A percentile compares a stretch with the other conserved stretches of the same genome.
Conservation (phyloP, 768 basidiomycete genomes). For the Polyporus arcularius region DNA sequence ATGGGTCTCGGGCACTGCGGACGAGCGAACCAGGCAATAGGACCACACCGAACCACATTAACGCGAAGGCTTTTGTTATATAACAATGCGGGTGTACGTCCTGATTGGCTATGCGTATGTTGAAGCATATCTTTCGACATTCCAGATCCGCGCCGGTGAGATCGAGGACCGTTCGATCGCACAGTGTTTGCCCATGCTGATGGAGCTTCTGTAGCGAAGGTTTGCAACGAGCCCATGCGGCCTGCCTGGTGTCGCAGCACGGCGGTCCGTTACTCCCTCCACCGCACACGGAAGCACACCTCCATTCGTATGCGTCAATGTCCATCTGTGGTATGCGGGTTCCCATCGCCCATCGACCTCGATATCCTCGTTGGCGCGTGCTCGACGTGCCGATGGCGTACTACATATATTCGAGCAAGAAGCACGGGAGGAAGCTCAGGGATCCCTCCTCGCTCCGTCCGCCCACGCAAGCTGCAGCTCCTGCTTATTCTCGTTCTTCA, state of each 20-base stretch:
- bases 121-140: not conserved
- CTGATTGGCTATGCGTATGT: not conserved
- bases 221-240: conserved; percentile 8
- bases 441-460: not conserved
- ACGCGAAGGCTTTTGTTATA: too few species aligned
- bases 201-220: conserved; percentile 6
- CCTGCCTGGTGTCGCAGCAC: not conserved
- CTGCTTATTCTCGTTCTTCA: not conserved
- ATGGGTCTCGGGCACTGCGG: too few species aligned
- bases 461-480: not conserved
- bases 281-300: not conserved
- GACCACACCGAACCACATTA: too few species aligned
- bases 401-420: not conserved
- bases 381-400: not conserved
- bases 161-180: conserved; percentile 3
- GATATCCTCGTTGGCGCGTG: not conserved
- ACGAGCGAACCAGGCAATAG: too few species aligned
- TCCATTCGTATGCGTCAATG: not conserved
- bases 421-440: not conserved
- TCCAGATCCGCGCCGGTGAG: conserved; percentile 4
- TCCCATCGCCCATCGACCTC: conserved; percentile 2
- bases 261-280: conserved; percentile 11
- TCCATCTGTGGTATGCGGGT: not conserved
- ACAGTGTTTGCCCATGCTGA: conserved; percentile 4
- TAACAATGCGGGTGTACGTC: too few species aligned